Evolutionary conservation across 1,139 yeast genomes (phyloP).

Genomic region (Saccharomyces pastorianus): DNA sequence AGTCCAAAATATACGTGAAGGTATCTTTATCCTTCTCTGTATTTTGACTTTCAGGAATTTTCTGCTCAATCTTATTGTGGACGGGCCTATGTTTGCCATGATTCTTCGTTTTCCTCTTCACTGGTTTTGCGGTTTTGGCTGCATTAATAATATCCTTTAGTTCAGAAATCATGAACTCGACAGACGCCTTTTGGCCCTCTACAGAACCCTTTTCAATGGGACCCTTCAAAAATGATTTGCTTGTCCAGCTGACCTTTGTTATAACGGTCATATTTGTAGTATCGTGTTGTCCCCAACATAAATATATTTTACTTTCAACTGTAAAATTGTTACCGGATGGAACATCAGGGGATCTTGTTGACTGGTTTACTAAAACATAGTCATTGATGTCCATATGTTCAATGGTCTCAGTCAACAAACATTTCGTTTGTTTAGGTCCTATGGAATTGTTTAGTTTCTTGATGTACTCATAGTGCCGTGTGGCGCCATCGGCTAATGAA

Average conservation of each 20-base stretch:
- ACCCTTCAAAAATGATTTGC: constrained; percentile 84
- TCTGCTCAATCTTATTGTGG: neutral
- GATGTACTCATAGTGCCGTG: constrained; percentile 60
- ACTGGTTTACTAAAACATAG: constrained; percentile 51
- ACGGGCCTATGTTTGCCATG: neutral
- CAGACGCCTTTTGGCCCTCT: constrained; percentile 77
- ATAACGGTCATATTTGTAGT: constrained; percentile 53
- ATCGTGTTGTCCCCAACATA: constrained; percentile 75
- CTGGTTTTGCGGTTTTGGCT: constrained; percentile 26
- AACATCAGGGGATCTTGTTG: constrained; percentile 83
- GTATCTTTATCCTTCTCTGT: neutral
- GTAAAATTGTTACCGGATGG: constrained; percentile 85
- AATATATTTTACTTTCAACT: constrained; percentile 55
- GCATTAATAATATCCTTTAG: constrained; percentile 41
- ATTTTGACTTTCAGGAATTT: neutral
- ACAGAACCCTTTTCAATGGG: constrained; percentile 90
- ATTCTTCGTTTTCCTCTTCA: neutral
- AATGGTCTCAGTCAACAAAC: constrained; percentile 65
- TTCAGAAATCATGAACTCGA: constrained; percentile 50
- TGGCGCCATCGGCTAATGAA: constrained; percentile 21
- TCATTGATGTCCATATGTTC: constrained; percentile 54
- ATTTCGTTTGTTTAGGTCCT: constrained; percentile 92
- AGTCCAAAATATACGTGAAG: neutral
- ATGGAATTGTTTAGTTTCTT: constrained; percentile 79
- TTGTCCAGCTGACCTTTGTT: constrained; percentile 79